Evolutionary conservation across 2,329 filamentous ascomycete genomes (phyloP).

Genomic region (Chaetomium globosum): DNA sequence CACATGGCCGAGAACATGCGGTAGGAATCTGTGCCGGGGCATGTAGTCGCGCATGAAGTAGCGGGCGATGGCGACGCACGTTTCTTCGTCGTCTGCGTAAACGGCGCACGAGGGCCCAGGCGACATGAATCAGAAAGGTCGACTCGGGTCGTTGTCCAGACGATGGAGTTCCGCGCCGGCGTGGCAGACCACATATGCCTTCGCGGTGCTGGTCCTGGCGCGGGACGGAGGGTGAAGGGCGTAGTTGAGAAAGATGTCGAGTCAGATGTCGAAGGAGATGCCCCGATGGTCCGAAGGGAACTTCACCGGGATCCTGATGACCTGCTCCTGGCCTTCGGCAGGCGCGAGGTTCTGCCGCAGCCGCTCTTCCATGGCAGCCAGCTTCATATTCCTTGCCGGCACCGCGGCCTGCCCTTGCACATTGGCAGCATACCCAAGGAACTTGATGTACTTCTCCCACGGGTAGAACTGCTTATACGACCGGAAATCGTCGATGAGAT

Average conservation of each 20-base stretch:
- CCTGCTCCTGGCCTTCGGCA: conserved; percentile 39
- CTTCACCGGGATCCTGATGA: conserved; percentile 32
- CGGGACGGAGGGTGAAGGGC: conserved; percentile 72
- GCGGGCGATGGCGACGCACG: conserved; percentile 71
- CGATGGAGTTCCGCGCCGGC: conserved; percentile 77
- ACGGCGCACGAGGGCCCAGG: conserved; percentile 85
- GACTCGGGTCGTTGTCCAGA: conserved; percentile 72
- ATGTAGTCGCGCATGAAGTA: conserved; percentile 83
- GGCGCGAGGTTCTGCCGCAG: conserved; percentile 51
- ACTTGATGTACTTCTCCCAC: conserved; percentile 66
- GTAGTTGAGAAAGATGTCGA: conserved; percentile 88
- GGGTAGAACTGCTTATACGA: conserved; percentile 66
- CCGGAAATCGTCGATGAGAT: conserved; percentile 65
- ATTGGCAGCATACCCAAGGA: conserved; percentile 50
- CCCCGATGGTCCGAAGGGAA: conserved; percentile 58
- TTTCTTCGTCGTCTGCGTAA: conserved; percentile 75
- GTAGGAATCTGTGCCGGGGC: conserved; percentile 79
- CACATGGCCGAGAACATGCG: conserved; percentile 80
- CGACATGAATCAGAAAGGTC: conserved; percentile 72
- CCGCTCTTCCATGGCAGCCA: conserved; percentile 60
- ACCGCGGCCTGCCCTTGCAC: conserved; percentile 44
- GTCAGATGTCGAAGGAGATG: conserved; percentile 81
- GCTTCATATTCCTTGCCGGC: conserved; percentile 45
- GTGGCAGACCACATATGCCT: conserved; percentile 79
- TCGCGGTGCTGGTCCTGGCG: conserved; percentile 66